Conservation (phyloP, 177 flowering plant species). For the Vitis hybrid region DNA sequence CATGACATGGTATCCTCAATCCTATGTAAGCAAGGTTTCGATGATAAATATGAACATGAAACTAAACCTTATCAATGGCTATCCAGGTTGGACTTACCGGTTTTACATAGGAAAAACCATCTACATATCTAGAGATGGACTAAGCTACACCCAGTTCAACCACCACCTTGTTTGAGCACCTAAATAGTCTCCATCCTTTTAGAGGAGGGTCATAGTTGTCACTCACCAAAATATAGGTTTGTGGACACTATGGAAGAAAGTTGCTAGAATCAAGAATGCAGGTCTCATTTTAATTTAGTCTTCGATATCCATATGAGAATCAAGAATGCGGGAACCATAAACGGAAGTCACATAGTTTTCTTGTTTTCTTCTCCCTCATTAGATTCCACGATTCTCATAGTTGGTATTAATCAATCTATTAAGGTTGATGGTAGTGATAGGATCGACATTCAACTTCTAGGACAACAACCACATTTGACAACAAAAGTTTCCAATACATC, state of each 20-base stretch:
- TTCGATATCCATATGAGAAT: slow-evolving; percentile 69
- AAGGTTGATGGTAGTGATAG: slow-evolving; percentile 82
- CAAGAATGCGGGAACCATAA: slow-evolving; percentile 49
- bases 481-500: slow-evolving; percentile 66
- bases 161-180: no score
- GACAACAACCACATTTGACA: slow-evolving; percentile 63
- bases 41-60: slow-evolving; percentile 98
- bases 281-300: slow-evolving; percentile 7
- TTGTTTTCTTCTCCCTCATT: slow-evolving; percentile 68
- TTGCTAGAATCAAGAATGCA: slow-evolving; percentile 35
- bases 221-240: slow-evolving; percentile 53
- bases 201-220: no score
- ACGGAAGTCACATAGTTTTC: slow-evolving; percentile 39
- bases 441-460: slow-evolving; percentile 64
- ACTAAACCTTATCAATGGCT: slow-evolving; percentile 64
- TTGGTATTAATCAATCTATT: slow-evolving; percentile 81
- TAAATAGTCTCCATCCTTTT: no score
- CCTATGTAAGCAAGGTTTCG: slow-evolving; percentile 70
- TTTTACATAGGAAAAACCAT: no score
- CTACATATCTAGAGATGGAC: no score
- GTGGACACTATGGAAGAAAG: slow-evolving; percentile 39
- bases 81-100: no score
- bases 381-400: slow-evolving; percentile 77
- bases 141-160: no score
- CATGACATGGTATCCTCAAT: slow-evolving; percentile 87